These are phyloP conservation scores for Lachancea quebecensis DNA, from an alignment of 805 yeast species.

Conservation along the genomic window DNA sequence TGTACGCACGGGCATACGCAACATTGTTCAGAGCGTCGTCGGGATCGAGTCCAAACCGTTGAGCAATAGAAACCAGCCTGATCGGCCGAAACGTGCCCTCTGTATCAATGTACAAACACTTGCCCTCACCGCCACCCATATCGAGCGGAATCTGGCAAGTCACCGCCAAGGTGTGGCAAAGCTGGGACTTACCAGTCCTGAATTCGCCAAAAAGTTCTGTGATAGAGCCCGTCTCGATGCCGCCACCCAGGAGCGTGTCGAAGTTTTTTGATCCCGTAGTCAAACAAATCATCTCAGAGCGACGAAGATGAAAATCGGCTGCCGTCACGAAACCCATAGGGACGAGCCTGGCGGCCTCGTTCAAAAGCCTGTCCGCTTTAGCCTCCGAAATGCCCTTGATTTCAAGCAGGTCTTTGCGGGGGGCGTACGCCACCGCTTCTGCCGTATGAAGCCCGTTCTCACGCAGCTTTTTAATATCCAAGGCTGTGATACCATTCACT, in stretches of 20 bases:
- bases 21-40: slow-evolving; percentile 95
- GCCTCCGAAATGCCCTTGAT: slow-evolving; percentile 94
- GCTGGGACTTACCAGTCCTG: slow-evolving; percentile 94
- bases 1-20: slow-evolving; percentile 95
- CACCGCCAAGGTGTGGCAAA: slow-evolving; percentile 94
- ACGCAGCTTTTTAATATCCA: slow-evolving; percentile 72
- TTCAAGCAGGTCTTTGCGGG: slow-evolving; percentile 65
- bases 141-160: slow-evolving; percentile 95
- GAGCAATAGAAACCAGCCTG: slow-evolving; percentile 81
- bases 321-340: slow-evolving; percentile 98
- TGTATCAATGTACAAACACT: slow-evolving; percentile 91
- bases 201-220: slow-evolving; percentile 97
- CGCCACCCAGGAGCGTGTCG: slow-evolving; percentile 92
- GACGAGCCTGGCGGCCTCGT: slow-evolving; percentile 78
- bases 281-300: slow-evolving; percentile 84
- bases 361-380: slow-evolving; percentile 78
- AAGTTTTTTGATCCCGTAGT: slow-evolving; percentile 94
- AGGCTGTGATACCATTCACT: slow-evolving; percentile 79
- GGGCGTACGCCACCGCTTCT: slow-evolving; percentile 89
- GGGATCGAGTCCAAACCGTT: slow-evolving; percentile 84
- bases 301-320: slow-evolving; percentile 81
- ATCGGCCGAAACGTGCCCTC: slow-evolving; percentile 96
- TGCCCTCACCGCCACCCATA: slow-evolving; percentile 98
- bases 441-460: slow-evolving; percentile 86
- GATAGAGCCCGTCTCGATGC: slow-evolving; percentile 93